These are phyloP conservation scores for Solanum raphanifolium DNA, from an alignment of 257 asterid genomes.

Conservation along the genomic window DNA sequence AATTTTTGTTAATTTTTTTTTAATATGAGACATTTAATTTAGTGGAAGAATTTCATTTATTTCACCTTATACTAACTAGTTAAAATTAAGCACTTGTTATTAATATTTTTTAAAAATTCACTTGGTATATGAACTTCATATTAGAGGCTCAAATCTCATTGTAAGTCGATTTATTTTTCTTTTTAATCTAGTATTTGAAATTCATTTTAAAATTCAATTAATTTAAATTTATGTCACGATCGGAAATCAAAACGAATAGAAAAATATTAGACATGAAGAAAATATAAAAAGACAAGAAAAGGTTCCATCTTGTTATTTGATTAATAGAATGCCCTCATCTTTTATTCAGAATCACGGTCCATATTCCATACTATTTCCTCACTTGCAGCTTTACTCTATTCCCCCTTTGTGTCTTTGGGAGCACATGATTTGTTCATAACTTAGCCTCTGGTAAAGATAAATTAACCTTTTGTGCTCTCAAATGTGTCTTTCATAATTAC, in stretches of 20 bases:
- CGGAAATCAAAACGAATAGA: no score
- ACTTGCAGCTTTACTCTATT: background rate
- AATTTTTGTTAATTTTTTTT: no score
- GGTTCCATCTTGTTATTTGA: no score
- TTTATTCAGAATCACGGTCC: accelerated
- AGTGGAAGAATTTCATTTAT: background rate
- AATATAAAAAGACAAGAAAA: background rate
- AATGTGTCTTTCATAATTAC: background rate
- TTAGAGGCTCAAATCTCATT: background rate
- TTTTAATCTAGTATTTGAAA: accelerated
- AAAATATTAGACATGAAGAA: background rate
- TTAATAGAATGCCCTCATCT: no score
- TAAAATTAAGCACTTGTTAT: no score
- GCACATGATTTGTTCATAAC: background rate
- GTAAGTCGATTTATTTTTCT: no score
- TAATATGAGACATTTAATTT: background rate
- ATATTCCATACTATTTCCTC: background rate
- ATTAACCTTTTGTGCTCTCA: accelerated
- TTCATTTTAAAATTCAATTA: no score
- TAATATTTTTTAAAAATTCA: no score
- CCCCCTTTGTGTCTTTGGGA: background rate
- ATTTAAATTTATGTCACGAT: no score
- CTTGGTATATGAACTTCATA: no score
- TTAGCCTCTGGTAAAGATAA: no score
- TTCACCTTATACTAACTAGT: background rate